Evolutionary conservation across 1,284 basidiomycete species (phyloP).

Genomic region (Cerioporus squamosus): DNA sequence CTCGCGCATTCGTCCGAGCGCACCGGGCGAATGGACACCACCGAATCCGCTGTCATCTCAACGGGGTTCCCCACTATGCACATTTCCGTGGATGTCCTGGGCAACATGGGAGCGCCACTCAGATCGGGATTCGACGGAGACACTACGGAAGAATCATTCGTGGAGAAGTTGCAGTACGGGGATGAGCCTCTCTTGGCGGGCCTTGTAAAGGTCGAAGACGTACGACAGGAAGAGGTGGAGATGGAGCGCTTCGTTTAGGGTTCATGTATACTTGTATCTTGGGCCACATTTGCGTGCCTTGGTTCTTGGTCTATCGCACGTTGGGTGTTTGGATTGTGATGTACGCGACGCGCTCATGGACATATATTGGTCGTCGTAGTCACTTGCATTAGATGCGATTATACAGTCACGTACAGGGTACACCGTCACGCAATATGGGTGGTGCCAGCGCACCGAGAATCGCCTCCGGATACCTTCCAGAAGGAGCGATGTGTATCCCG

Average conservation of each 20-base stretch:
- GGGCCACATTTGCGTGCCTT: no score
- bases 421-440: no score
- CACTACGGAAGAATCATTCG: neutral
- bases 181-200: neutral
- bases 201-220: neutral
- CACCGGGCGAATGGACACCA: neutral
- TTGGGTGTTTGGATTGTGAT: no score
- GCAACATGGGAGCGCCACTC: constrained; percentile 10
- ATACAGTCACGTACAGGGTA: no score
- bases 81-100: neutral
- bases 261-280: neutral
- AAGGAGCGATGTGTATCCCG: no score
- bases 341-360: no score
- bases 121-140: constrained; percentile 7
- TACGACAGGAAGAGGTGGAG: neutral
- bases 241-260: neutral
- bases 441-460: no score
- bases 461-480: no score
- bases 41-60: constrained; percentile 1
- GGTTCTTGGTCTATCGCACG: no score
- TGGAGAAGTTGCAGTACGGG: neutral
- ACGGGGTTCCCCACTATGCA: constrained; percentile 1
- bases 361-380: no score
- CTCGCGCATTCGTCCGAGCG: constrained; percentile 1
- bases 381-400: no score